Conservation (phyloP, 345 rosid species). For the Mangifera indica region DNA sequence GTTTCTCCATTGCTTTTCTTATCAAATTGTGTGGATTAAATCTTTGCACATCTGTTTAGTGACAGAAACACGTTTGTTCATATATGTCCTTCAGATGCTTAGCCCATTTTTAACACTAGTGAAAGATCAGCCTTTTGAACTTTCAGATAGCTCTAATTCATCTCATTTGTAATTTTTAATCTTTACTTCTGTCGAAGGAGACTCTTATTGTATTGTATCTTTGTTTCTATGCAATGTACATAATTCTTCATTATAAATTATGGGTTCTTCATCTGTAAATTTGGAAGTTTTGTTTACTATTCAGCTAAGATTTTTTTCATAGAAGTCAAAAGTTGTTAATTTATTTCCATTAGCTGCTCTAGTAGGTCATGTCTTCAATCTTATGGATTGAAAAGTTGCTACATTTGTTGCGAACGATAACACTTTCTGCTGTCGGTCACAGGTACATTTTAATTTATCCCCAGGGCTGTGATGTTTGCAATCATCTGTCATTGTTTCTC, state of each 20-base stretch:
- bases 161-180: not conserved
- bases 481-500: constrained; percentile 89
- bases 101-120: not conserved
- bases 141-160: not conserved
- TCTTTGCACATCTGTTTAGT: too few relatives aligned
- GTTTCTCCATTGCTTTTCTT: not conserved
- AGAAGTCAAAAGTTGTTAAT: not conserved
- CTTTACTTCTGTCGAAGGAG: not conserved
- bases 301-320: not conserved
- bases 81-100: not conserved
- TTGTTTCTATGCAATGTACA: not conserved
- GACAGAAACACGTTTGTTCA: too few relatives aligned
- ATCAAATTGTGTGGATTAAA: too few relatives aligned
- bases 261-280: not conserved
- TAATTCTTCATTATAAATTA: constrained; percentile 3
- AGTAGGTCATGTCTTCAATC: not conserved
- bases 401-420: constrained; percentile 9
- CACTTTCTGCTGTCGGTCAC: constrained; percentile 19
- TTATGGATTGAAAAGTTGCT: not conserved
- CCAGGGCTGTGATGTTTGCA: constrained; percentile 84
- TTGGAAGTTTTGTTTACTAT: not conserved
- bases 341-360: not conserved
- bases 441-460: constrained; percentile 94
- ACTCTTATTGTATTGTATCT: not conserved
- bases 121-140: not conserved